Evolutionary conservation across 2,329 filamentous ascomycete species (phyloP).

Genomic region (Kalmusia sp.): DNA sequence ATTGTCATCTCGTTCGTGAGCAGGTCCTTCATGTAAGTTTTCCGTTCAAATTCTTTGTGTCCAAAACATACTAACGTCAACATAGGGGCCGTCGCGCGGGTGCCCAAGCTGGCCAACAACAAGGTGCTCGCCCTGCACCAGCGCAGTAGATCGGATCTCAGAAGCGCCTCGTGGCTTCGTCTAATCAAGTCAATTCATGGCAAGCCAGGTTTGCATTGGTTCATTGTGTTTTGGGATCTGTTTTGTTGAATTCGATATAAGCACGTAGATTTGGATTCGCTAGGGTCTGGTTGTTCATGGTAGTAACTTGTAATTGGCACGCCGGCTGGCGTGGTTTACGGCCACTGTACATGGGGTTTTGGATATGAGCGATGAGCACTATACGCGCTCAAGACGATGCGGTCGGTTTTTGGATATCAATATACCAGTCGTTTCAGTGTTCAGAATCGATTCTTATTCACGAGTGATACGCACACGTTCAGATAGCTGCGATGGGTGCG

Average conservation of each 20-base stretch:
- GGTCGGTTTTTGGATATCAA: not conserved
- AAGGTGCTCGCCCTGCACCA: slow-evolving; percentile 14
- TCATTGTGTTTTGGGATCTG: not conserved
- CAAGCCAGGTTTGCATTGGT: too few species aligned
- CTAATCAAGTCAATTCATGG: too few species aligned
- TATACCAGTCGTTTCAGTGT: slow-evolving; percentile 9
- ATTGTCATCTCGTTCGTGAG: slow-evolving; percentile 75
- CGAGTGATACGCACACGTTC: not conserved
- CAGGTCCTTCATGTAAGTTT: slow-evolving; percentile 75
- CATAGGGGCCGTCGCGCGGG: slow-evolving; percentile 33
- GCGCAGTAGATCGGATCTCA: slow-evolving; percentile 23
- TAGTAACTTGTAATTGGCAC: slow-evolving; percentile 22
- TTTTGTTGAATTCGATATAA: not conserved
- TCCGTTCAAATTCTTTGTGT: not conserved
- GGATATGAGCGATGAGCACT: not conserved
- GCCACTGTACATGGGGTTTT: slow-evolving; percentile 7
- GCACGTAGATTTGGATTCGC: slow-evolving; percentile 13
- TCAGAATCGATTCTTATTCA: not conserved
- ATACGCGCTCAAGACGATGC: not conserved
- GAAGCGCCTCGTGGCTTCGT: too few species aligned
- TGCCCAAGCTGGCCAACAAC: slow-evolving; percentile 19
- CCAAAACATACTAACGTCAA: slow-evolving; percentile 14
- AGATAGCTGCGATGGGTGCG: too few species aligned
- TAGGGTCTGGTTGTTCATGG: slow-evolving; percentile 13
- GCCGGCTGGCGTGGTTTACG: slow-evolving; percentile 7